phyloP scores from a whole-genome alignment of 148 eudicot species.

The Talinum fruticosum region DNA sequence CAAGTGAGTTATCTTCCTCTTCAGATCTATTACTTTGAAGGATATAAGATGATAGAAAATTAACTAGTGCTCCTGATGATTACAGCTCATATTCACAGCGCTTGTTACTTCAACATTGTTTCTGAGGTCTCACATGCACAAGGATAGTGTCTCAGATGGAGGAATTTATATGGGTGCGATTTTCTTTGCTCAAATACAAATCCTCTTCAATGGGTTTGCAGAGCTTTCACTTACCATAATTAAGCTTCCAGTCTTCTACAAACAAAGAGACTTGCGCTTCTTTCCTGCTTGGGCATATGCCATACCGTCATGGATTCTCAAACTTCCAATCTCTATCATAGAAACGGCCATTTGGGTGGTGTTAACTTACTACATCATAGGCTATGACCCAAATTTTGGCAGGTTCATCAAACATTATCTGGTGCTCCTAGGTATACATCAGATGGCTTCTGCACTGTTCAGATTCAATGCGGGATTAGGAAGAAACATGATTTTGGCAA shows the following conservation, averaged over 20 bases:
- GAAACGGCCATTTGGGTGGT: slow-evolving; percentile 66
- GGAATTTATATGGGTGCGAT: slow-evolving; percentile 66
- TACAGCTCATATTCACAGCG: slow-evolving; percentile 60
- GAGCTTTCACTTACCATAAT: slow-evolving; percentile 64
- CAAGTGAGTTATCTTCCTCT: slow-evolving; percentile 43
- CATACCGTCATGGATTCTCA: slow-evolving; percentile 70
- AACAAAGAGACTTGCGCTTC: slow-evolving; percentile 76
- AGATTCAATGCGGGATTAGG: slow-evolving; percentile 67
- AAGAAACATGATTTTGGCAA: slow-evolving; percentile 71
- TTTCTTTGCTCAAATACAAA: slow-evolving; percentile 46
- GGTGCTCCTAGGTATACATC: slow-evolving; percentile 55
- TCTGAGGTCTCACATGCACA: slow-evolving; percentile 56
- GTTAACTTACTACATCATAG: slow-evolving; percentile 67
- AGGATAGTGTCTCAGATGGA: slow-evolving; percentile 46
- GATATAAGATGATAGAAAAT: not conserved
- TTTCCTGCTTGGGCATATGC: slow-evolving; percentile 88
- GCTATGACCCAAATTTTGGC: slow-evolving; percentile 62
- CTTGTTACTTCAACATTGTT: slow-evolving; percentile 57
- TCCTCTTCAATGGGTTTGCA: slow-evolving; percentile 72
- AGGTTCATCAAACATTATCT: slow-evolving; percentile 63
- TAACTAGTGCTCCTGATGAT: not conserved
- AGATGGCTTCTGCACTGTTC: slow-evolving; percentile 70
- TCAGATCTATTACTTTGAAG: not conserved
- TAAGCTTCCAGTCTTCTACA: slow-evolving; percentile 76
- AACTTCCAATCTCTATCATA: slow-evolving; percentile 59